Base-by-base conservation (phyloP, 371 early-diverging fungal genomes). In the Rhizopus delemar region DNA sequence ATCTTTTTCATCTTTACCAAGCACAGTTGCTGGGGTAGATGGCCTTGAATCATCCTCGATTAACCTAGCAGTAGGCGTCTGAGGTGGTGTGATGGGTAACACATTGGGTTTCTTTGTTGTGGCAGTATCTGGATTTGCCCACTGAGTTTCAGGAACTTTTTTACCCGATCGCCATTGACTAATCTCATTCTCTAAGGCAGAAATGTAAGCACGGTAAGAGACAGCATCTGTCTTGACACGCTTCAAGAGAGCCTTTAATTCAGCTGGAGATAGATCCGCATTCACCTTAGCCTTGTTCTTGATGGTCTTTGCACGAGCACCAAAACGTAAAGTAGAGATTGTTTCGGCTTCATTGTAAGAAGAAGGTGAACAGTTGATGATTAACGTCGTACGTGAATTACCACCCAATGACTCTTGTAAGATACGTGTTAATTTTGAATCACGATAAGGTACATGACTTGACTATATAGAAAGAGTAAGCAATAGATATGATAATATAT, bases 381-480 rank as follows among this genome's bases (percentile, higher is more conserved):
- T 94, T 22, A 98, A 75, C 5, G 95, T 96, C 16, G 96, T 96
- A 36, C 94, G 86, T 41, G 95, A 94, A 79, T 95, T 93, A 66
- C 98, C 98, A 70, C 98, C 98, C 35, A 99, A 81, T 0, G 96
- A 94, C 75, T 98, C 98, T 87, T 98, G 97, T 57, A 99, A 78
- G 60, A 98, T 93, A 73, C 98, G 87, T 4, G 99, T 99, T 56
- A 99, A 82, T 80, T 98, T 98, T 51, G 93, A 93, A 81, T 99
- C 98, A 70, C 98, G 88, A 83, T 97, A 99, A 16, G 99, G 98
- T 66, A 99, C 84, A 71, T 98, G 97, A 38, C 88, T 85, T 4
- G 93, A 90, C 87, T 94, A 65, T 12, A 77, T 31, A 65, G 57
- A 51, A 12, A n/a, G 39, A 39, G 12, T 32, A 35, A 15, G 32